Evolutionary conservation across 495 filamentous ascomycete species (phyloP).

Genomic region (Podospora comata): DNA sequence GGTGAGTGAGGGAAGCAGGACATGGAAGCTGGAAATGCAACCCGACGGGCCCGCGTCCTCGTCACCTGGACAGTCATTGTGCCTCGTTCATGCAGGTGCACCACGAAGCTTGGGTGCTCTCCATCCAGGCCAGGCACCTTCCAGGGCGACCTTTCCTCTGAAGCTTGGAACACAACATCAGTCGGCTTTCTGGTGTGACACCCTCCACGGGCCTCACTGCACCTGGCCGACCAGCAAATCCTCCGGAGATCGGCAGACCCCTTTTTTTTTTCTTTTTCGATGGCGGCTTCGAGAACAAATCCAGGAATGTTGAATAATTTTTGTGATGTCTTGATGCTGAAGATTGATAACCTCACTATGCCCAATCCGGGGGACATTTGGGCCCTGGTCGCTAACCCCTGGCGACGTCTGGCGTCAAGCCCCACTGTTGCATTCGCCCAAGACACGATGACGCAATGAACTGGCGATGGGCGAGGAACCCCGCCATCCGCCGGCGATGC

Average conservation of each 20-base stretch:
- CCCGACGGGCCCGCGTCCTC: slow-evolving; percentile 12
- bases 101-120: background rate
- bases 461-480: background rate
- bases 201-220: slow-evolving; percentile 1
- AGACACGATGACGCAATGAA: slow-evolving; percentile 22
- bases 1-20: background rate
- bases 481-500: background rate
- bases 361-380: background rate
- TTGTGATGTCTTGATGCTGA: background rate
- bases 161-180: background rate
- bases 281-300: background rate
- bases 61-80: slow-evolving; percentile 22
- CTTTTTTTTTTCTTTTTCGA: background rate
- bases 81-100: slow-evolving; percentile 29
- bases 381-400: background rate
- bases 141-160: background rate
- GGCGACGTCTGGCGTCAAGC: background rate
- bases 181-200: background rate
- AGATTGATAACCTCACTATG: background rate
- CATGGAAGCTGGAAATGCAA: background rate
- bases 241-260: slow-evolving; percentile 17
- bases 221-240: slow-evolving; percentile 12
- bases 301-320: background rate
- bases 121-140: slow-evolving; percentile 10
- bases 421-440: slow-evolving; percentile 16